Percentiles rank a stretch among this genome's conserved stretches.
These are phyloP conservation scores for Jatropha multifida DNA, from an alignment of 441 rosid genomes.

Conservation along the genomic window DNA sequence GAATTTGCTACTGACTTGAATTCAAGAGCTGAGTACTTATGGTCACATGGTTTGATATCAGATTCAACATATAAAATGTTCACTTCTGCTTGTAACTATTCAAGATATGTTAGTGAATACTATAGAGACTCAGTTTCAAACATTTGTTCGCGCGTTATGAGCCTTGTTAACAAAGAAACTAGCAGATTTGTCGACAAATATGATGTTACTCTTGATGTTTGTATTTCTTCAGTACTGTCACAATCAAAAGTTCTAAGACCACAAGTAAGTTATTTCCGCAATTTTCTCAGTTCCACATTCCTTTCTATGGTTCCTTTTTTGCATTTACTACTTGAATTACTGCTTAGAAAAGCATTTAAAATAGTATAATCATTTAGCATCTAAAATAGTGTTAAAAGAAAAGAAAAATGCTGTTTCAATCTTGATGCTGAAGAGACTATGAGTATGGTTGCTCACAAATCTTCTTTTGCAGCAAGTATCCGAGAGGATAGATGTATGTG, in stretches of 20 bases:
- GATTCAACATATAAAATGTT: constrained; percentile 85
- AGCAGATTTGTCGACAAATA: constrained; percentile 95
- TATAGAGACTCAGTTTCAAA: constrained; percentile 78
- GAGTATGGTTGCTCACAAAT: not conserved
- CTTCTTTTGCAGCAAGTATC: constrained; percentile 58
- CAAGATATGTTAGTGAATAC: constrained; percentile 90
- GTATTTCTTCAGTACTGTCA: constrained; percentile 81
- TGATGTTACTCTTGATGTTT: constrained; percentile 96
- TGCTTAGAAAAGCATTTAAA: too few relatives aligned
- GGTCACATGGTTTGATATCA: constrained; percentile 95
- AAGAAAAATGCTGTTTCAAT: too few relatives aligned
- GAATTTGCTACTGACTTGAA: constrained; percentile 86
- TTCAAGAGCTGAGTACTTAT: constrained; percentile 91
- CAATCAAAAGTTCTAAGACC: constrained; percentile 81
- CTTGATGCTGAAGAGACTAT: too few relatives aligned
- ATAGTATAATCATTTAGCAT: too few relatives aligned
- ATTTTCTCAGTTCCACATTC: not conserved
- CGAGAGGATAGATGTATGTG: constrained; percentile 80
- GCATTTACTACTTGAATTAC: not conserved
- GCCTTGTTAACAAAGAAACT: constrained; percentile 74
- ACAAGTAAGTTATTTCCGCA: constrained; percentile 36
- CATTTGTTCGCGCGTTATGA: constrained; percentile 80
- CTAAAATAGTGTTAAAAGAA: too few relatives aligned
- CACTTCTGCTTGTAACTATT: constrained; percentile 88
- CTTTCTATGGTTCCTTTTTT: not conserved